These are phyloP conservation scores for Dipteronia sinensis DNA, from an alignment of 345 rosid species.

Conservation along the genomic window DNA sequence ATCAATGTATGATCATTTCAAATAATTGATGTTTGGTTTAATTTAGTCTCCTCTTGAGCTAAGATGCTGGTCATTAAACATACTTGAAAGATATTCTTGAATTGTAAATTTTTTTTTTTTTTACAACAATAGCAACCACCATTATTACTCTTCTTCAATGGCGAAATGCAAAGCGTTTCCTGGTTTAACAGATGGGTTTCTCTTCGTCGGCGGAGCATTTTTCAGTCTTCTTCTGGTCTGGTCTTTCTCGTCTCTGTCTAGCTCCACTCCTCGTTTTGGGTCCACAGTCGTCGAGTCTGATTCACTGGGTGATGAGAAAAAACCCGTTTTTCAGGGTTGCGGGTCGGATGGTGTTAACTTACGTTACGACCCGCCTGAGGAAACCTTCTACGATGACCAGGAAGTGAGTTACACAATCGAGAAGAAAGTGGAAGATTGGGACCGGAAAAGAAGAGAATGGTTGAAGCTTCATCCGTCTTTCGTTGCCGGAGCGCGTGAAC, in stretches of 20 bases:
- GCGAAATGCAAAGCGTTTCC: slow-evolving; percentile 38
- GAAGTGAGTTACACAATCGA: slow-evolving; percentile 63
- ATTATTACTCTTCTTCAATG: slow-evolving; percentile 38
- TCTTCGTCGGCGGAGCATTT: slow-evolving; percentile 65
- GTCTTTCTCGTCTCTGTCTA: slow-evolving; percentile 63
- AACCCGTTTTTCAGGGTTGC: slow-evolving; percentile 2
- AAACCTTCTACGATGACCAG: slow-evolving; percentile 78
- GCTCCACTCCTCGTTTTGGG: slow-evolving; percentile 24
- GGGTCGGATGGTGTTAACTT: slow-evolving; percentile 33
- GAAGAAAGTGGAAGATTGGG: slow-evolving; percentile 65
- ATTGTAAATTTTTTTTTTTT: too few relatives aligned
- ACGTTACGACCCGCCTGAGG: slow-evolving; percentile 53
- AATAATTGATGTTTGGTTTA: too few relatives aligned
- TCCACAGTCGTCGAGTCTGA: neutral
- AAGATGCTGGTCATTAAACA: too few relatives aligned
- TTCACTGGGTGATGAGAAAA: too few relatives aligned
- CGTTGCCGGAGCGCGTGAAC: slow-evolving; percentile 52
- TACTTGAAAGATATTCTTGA: too few relatives aligned
- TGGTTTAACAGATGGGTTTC: slow-evolving; percentile 47
- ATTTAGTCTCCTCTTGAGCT: too few relatives aligned
- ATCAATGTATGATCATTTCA: too few relatives aligned
- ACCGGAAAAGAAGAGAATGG: slow-evolving; percentile 77
- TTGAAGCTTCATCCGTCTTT: slow-evolving; percentile 70
- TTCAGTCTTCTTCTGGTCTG: slow-evolving; percentile 60
- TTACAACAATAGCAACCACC: too few relatives aligned